phyloP scores from a whole-genome alignment of 768 basidiomycete species.

The Lactifluus pinguis region DNA sequence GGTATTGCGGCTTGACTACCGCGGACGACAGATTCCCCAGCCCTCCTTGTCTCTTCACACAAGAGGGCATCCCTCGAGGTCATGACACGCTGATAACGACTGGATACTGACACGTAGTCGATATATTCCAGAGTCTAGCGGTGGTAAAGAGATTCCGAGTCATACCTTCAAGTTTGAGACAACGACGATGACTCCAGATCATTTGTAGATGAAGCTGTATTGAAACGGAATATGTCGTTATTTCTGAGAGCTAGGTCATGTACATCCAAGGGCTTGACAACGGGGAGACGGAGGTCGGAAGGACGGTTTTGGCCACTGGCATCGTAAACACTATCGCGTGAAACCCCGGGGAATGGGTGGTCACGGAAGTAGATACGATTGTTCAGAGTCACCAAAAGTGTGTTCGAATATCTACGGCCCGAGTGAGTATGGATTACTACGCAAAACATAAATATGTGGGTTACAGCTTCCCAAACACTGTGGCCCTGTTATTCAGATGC shows the following conservation, averaged over 20 bases:
- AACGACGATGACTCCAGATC: neutral
- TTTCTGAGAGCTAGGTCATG: neutral
- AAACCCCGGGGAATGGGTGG: neutral
- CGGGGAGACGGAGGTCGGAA: neutral
- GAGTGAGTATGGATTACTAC: neutral
- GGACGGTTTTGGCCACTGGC: neutral
- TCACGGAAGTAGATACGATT: conserved; percentile 10
- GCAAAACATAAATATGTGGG: neutral
- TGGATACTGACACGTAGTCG: too few species aligned
- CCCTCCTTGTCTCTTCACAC: too few species aligned
- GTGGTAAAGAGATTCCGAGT: too few species aligned
- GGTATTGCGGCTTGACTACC: too few species aligned
- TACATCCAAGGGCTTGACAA: neutral
- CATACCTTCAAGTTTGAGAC: neutral
- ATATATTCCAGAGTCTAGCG: too few species aligned
- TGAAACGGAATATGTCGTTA: neutral
- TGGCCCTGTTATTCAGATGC: conserved; percentile 10
- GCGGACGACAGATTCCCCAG: too few species aligned
- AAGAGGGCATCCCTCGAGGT: too few species aligned
- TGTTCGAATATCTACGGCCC: conserved; percentile 18
- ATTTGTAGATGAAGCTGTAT: neutral
- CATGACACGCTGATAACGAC: too few species aligned
- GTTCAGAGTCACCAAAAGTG: conserved; percentile 22
- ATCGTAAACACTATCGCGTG: neutral
- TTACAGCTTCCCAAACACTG: conserved; percentile 19